Evolutionary conservation across 495 filamentous ascomycete genomes (phyloP), one percentile per base, ranked within the genome.

Genomic region (Astrocystis sublimbata): DNA sequence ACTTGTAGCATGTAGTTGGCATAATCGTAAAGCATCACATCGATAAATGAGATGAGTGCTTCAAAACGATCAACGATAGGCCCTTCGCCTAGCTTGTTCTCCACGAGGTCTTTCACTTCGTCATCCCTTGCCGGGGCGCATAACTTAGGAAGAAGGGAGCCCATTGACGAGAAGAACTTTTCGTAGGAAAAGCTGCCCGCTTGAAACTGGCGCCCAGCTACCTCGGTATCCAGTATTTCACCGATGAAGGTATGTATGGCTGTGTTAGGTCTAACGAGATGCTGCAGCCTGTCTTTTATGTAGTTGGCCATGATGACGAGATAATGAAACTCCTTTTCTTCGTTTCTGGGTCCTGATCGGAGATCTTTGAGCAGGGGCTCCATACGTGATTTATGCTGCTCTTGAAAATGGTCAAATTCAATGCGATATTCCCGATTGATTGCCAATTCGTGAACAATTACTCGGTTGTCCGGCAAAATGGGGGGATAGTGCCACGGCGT

Each of bases 21-120:
- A 68, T 97, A 93, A 70, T 98, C 94, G 56, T 97, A 84, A n/a
- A 92, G 89, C 65, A 98, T 86, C 52, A 93, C 82, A 68, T 98
- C 92, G 54, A 97, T 91, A 38, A 96, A 88, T 55, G 88, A 85
- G 69, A 96, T 89, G 28, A 98, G 78, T 31, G 89, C 87, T 57
- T 92, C 88, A 4, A 97, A 79, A 49, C 92, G 89, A 65, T 91
- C 87, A 19, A 97, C 92, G 46, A 93, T 86, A 73, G 92, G 89
- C 1, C 89, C 89, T n/a, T 81, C 71, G 35, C 75, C 74, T 4
- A 88, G 85, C 23, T 78, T 88, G 67, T 92, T 86, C 21, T 91
- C 86, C 2, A 88, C 78, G 21, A 98, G 83, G 2, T 81, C 85
- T 68, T 92, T 90, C 45, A 97, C 91, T 68, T 92, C 88, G 9